Percentiles rank a stretch among this genome's conserved stretches.
These are phyloP conservation scores for Schizochytrium sp. DNA, from an alignment of 108 stramenopile genomes.

Conservation along the genomic window DNA sequence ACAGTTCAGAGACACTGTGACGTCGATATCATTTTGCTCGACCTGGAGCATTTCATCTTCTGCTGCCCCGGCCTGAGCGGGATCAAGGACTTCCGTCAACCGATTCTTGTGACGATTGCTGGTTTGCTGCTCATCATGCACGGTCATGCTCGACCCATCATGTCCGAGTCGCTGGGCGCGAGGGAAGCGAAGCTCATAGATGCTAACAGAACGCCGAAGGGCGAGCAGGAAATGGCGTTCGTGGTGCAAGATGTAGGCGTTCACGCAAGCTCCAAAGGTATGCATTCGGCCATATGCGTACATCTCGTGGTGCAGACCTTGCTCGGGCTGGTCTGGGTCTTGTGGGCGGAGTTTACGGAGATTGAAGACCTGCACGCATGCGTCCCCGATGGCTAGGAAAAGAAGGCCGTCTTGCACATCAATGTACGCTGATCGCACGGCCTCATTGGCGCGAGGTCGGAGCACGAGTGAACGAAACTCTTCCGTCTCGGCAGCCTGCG, in stretches of 20 bases:
- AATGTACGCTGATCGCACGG: neutral
- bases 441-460: neutral
- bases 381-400: neutral
- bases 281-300: neutral
- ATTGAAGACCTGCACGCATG: neutral
- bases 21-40: neutral
- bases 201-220: neutral
- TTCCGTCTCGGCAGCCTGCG: neutral
- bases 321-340: neutral
- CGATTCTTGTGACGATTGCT: no score
- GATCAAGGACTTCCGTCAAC: neutral
- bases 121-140: no score
- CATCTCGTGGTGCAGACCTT: neutral
- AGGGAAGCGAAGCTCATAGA: neutral
- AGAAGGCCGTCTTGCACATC: neutral
- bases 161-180: neutral
- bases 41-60: neutral
- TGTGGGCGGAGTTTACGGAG: neutral
- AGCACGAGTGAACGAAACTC: neutral
- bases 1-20: neutral
- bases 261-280: conserved; percentile 1
- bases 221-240: neutral
- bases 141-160: neutral
- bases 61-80: neutral
- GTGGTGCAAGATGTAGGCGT: neutral